A percentile compares a stretch with the other conserved stretches of the same genome.
Conservation (phyloP, 768 basidiomycete species). For the Lyophyllum semitale region DNA sequence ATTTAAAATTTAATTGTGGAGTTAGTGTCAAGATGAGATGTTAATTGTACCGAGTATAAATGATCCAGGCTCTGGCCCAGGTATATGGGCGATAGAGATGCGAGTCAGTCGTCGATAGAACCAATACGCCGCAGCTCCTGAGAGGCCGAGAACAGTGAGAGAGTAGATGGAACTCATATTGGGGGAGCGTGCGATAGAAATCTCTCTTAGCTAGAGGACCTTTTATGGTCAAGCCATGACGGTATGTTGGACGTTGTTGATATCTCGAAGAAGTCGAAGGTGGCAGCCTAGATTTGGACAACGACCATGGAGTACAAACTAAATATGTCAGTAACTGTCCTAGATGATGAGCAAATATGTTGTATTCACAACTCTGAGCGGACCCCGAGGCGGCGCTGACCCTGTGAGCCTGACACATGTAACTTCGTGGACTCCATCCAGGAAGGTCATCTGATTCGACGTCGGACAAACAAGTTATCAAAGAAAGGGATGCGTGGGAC, state of each 20-base stretch:
- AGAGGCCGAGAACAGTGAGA: constrained; percentile 6
- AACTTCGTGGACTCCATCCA: not conserved
- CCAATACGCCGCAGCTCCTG: constrained; percentile 19
- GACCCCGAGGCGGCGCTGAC: not conserved
- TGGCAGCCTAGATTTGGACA: not conserved
- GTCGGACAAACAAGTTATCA: too few relatives aligned
- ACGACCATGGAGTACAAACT: too few relatives aligned
- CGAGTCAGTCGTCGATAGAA: constrained; percentile 33
- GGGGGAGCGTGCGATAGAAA: not conserved
- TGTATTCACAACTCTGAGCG: not conserved
- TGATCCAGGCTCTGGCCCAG: constrained; percentile 35
- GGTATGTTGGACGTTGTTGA: not conserved
- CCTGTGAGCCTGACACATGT: not conserved
- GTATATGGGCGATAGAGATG: constrained; percentile 33
- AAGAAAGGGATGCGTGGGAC: too few relatives aligned
- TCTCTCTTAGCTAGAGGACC: not conserved
- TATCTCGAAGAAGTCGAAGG: constrained; percentile 7
- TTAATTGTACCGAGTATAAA: constrained; percentile 39
- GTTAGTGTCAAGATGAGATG: not conserved
- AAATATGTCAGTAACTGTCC: too few relatives aligned
- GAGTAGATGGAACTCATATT: constrained; percentile 12
- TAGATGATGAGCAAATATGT: constrained; percentile 11
- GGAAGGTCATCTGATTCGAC: not conserved
- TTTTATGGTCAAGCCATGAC: constrained; percentile 5
- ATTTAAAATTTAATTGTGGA: not conserved